Conservation (phyloP, 140 eudicot genomes). For the Erigeron philadelphicus region DNA sequence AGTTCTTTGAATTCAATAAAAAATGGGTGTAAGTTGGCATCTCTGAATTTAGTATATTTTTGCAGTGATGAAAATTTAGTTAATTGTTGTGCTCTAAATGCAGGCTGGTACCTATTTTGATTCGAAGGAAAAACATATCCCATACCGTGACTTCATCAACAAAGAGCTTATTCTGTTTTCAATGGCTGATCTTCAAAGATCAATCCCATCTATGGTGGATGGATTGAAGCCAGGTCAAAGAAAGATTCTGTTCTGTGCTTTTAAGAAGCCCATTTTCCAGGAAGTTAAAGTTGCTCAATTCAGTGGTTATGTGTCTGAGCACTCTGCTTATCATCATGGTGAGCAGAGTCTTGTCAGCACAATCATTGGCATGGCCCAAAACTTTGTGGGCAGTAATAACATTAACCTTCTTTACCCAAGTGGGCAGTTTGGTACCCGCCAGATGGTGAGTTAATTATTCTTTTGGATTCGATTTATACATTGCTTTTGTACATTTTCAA, state of each 20-base stretch:
- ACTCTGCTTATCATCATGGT: constrained; percentile 92
- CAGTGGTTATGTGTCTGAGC: constrained; percentile 79
- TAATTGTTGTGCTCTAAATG: constrained; percentile 13
- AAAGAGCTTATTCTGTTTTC: constrained; percentile 85
- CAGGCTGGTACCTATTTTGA: constrained; percentile 85
- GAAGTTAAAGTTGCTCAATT: constrained; percentile 87
- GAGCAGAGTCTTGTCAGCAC: constrained; percentile 78
- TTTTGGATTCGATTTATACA: background rate
- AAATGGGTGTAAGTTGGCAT: background rate
- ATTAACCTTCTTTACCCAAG: constrained; percentile 64
- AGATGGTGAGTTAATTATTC: constrained; percentile 40
- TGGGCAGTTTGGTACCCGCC: constrained; percentile 89
- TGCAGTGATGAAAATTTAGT: background rate
- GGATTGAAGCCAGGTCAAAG: constrained; percentile 95
- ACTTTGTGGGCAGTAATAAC: constrained; percentile 78
- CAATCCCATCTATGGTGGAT: constrained; percentile 88
- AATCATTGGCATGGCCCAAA: constrained; percentile 91
- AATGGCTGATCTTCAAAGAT: constrained; percentile 83
- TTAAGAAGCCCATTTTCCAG: constrained; percentile 57
- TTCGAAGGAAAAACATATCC: constrained; percentile 55
- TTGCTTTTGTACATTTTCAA: background rate
- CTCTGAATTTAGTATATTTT: background rate
- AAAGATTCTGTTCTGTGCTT: constrained; percentile 77
- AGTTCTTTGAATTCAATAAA: too few species aligned
- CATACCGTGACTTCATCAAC: constrained; percentile 81